Base-by-base conservation (phyloP, 768 basidiomycete genomes). In the Nidularia sp. region DNA sequence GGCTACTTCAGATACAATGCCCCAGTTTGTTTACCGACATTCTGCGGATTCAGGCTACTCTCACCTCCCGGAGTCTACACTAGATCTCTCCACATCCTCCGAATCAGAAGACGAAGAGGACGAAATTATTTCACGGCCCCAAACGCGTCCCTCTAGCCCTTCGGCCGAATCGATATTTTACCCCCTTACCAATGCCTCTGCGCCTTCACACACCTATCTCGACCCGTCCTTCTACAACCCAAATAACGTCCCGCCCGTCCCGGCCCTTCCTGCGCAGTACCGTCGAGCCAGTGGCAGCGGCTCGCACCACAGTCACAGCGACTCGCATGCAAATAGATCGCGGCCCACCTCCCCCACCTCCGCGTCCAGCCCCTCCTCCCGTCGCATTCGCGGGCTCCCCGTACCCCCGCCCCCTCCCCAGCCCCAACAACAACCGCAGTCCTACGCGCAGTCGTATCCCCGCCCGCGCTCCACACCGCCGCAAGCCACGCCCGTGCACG, bases 91-190 rank as follows among this genome's bases (percentile, higher is more conserved):
- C 12, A 66, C 67, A 49, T 57, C 57, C 2, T 70, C 72, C 13
- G 65, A 63, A 4, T 69, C 66, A 9, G 68, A 66, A 6, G 61
- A 59, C 32, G 70, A 69, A 25, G 62, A 64, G 33, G 68, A 70
- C 44, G 58, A 53, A 7, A 63, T 69, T 32, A 51, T 18, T 18
- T 18, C 48, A 36, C 18, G 10, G 8, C n/a, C 51, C 13, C 61
- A 58, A 9, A 60, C 62, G n/a, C 67, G 67, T 6, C 55, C 66
- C 2, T 53, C 60, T 3, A 83, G 77, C 50, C 78, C 79, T 39
- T 74, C 76, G 8, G 70, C 77, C 22, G 81, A 81, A 48, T 81
- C 80, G 0, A 64, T 72, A 2, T 70, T 66, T 56, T 78, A 70
- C 53, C 74, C 76, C 3, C 57, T 60, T n/a, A 69, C 72, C 0